Conservation (phyloP, 495 filamentous ascomycete species). For the Aspergillus leporis region DNA sequence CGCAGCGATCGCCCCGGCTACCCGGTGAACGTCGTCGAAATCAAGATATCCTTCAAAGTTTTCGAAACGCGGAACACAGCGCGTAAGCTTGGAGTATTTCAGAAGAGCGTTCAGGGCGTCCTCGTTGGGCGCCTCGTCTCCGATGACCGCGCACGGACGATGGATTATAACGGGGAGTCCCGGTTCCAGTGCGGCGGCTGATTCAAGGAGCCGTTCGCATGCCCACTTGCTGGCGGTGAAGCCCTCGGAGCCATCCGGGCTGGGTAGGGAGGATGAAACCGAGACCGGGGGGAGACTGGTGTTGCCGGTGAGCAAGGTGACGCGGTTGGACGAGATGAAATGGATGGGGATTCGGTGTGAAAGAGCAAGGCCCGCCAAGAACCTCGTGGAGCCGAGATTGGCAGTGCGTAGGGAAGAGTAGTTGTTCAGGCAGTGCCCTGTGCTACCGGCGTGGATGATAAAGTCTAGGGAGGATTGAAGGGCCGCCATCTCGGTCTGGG, state of each 20-base stretch:
- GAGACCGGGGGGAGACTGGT: not conserved
- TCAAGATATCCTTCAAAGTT: not conserved
- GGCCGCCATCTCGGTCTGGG: not conserved
- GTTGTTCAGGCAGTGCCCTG: constrained; percentile 9
- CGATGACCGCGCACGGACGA: not conserved
- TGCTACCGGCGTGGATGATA: constrained; percentile 12
- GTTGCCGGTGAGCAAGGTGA: not conserved
- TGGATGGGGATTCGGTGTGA: not conserved
- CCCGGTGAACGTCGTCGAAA: not conserved
- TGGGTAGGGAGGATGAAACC: not conserved
- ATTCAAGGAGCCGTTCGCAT: not conserved
- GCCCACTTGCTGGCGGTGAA: not conserved
- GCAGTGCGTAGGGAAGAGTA: constrained; percentile 1
- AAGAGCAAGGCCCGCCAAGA: not conserved
- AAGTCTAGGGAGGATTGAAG: constrained; percentile 2
- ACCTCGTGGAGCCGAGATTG: constrained; percentile 6
- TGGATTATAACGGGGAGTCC: not conserved
- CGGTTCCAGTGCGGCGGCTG: not conserved
- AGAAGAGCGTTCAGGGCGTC: not conserved
- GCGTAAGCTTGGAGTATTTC: not conserved
- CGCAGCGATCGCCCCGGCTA: not conserved
- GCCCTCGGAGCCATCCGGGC: not conserved
- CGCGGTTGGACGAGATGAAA: constrained; percentile 1
- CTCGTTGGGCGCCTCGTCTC: not conserved
- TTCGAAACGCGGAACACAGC: not conserved